Evolutionary conservation across 257 asterid species (phyloP), one percentile per base, ranked within the genome.

Genomic region (Rehmannia glutinosa): DNA sequence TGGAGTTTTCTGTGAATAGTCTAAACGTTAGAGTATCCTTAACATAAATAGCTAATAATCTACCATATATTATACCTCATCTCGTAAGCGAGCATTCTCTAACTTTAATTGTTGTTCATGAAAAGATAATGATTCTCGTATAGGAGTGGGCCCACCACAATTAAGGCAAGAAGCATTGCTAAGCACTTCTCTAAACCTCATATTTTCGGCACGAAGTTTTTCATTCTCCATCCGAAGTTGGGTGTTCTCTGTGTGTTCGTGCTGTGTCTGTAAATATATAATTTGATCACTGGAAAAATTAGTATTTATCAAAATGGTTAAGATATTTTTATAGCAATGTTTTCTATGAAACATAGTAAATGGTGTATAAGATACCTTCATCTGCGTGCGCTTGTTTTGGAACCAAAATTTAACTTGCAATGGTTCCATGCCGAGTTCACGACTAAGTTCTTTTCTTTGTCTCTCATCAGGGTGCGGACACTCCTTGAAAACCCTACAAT

Each of bases 361-460:
- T 7, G 16, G 0, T 13, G 16, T 2, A 4, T 35, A 27, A 0
- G 5, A 3, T 64, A 70, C 80, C 76, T 75, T 75, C 80, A 75
- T 70, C 4, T 75, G 80, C 0, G 80, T 69, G 21, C 80, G 70
- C 78, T 69, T 80, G 38, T 82, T 82, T 52, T 82, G 88, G 68
- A 82, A 82, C 88, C 88, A 82, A 62, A 72, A 82, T 5, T 80
- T 82, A 30, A 82, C 73, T 20, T 82, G 88, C n/a, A 47, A 15
- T 0, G 79, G 79, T 16, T 77, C 81, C 67, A 82, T 73, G 3
- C 88, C 85, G 0, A 82, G 33, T 13, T 38, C 71, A 1, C 6
- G 55, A 17, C 85, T 27, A 15, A 82, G 74, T 8, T 72, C 76
- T 45, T 17, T 57, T 32, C 83, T 61, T 27, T 74, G 79, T 19